A percentile compares a stretch with the other conserved stretches of the same genome.
Evolutionary conservation across 1,284 basidiomycete species (phyloP).

Genomic region (Fomitopsis pinicola): DNA sequence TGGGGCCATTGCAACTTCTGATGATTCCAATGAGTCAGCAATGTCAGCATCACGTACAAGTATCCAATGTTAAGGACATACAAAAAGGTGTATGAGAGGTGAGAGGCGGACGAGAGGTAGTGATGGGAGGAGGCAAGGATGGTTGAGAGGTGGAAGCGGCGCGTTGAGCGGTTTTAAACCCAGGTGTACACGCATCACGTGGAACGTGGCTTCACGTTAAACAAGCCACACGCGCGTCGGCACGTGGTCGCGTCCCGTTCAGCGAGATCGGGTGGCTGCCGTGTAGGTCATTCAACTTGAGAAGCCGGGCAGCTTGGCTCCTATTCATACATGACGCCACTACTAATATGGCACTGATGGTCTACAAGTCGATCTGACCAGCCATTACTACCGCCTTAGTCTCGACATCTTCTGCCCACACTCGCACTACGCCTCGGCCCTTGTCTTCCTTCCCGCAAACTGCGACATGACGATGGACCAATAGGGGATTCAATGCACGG

Average conservation of each 20-base stretch:
- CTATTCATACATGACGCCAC: background rate
- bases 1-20: conserved; percentile 23
- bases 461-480: conserved; percentile 56
- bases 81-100: conserved; percentile 3
- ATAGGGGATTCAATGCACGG: conserved; percentile 69
- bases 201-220: conserved; percentile 10
- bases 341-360: background rate
- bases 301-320: background rate
- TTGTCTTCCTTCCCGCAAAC: conserved; percentile 47
- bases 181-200: conserved; percentile 5
- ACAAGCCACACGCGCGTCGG: conserved; percentile 16
- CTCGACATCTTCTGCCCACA: conserved; percentile 28
- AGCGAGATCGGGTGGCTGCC: no score
- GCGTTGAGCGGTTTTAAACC: conserved; percentile 18
- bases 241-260: conserved; percentile 2
- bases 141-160: conserved; percentile 3
- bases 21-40: background rate
- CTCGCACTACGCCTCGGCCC: conserved; percentile 23
- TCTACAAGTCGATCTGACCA: conserved; percentile 32
- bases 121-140: conserved; percentile 14
- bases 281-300: no score
- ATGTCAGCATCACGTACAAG: background rate
- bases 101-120: conserved; percentile 7
- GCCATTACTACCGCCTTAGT: conserved; percentile 67
- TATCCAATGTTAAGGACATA: background rate